phyloP scores from a whole-genome alignment of 116 monocot species.

The Trichopus zeylanicus region DNA sequence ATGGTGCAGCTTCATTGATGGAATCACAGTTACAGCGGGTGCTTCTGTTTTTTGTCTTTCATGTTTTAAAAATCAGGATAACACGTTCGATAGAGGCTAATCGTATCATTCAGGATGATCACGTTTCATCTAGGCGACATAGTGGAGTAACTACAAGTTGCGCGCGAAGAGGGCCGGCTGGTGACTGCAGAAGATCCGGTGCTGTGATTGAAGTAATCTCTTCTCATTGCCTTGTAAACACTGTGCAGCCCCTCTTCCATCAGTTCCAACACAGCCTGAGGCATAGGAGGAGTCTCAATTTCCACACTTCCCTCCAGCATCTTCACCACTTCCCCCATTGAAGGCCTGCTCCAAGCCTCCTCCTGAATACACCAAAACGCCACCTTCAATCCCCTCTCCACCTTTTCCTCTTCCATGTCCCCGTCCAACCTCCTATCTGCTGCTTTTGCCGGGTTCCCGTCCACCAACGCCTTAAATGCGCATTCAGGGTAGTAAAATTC shows the following conservation, averaged over 20 bases:
- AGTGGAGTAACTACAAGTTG: conserved; percentile 32
- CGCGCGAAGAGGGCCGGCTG: conserved; percentile 15
- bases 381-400: conserved; percentile 10
- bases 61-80: too few relatives aligned
- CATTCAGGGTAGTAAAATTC: too few relatives aligned
- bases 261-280: conserved; percentile 27
- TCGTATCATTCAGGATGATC: too few relatives aligned
- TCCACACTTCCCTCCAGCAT: conserved; percentile 40
- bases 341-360: conserved; percentile 26
- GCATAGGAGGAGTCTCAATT: conserved; percentile 33
- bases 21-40: too few relatives aligned
- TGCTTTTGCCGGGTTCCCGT: too few relatives aligned
- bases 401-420: conserved; percentile 22
- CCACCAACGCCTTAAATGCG: too few relatives aligned
- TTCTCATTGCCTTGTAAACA: conserved; percentile 32
- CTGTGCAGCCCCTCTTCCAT: conserved; percentile 29
- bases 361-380: conserved; percentile 55
- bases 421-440: conserved; percentile 23
- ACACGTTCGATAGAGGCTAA: too few relatives aligned
- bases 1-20: too few relatives aligned
- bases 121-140: conserved; percentile 42
- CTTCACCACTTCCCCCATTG: conserved; percentile 44
- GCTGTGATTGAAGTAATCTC: not conserved
- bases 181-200: conserved; percentile 13
- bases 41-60: too few relatives aligned